Evolutionary conservation across 2,329 filamentous ascomycete species (phyloP).

Genomic region (Cladophialophora exuberans): DNA sequence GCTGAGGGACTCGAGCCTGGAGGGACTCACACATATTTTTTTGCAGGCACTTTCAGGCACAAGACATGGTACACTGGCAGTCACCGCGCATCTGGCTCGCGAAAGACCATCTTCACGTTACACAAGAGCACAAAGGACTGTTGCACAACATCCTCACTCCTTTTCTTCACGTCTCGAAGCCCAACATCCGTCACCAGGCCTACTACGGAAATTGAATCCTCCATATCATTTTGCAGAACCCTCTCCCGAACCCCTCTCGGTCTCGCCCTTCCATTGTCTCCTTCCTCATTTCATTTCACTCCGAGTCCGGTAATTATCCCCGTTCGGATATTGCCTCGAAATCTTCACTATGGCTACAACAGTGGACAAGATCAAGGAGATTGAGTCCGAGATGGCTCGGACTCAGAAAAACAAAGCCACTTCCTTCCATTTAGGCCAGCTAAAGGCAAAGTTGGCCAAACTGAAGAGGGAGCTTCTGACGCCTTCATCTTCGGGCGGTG

Average conservation of each 20-base stretch:
- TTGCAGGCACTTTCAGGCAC: too few species aligned
- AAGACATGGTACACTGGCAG: too few species aligned
- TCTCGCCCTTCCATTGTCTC: slow-evolving; percentile 8
- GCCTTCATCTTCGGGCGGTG: slow-evolving; percentile 76
- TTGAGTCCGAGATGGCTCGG: slow-evolving; percentile 96
- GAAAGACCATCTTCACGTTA: slow-evolving; percentile 1
- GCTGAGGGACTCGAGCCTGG: too few species aligned
- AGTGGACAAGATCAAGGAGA: slow-evolving; percentile 98
- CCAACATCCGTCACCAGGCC: not conserved
- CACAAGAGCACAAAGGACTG: not conserved
- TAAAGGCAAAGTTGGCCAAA: slow-evolving; percentile 98
- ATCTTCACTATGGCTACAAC: slow-evolving; percentile 83
- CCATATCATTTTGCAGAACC: not conserved
- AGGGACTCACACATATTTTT: too few species aligned
- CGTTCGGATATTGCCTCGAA: slow-evolving; percentile 33
- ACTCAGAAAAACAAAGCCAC: slow-evolving; percentile 98
- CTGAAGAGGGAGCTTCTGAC: slow-evolving; percentile 94
- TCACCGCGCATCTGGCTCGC: too few species aligned
- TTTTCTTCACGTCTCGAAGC: not conserved
- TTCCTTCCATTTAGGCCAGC: slow-evolving; percentile 86
- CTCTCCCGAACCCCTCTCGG: not conserved
- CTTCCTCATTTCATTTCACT: slow-evolving; percentile 8
- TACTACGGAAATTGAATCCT: slow-evolving; percentile 7
- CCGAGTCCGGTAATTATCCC: slow-evolving; percentile 23
- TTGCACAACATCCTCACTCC: not conserved